Conservation (phyloP, 176 grass and related monocot genomes). For the Triticum monococcum region DNA sequence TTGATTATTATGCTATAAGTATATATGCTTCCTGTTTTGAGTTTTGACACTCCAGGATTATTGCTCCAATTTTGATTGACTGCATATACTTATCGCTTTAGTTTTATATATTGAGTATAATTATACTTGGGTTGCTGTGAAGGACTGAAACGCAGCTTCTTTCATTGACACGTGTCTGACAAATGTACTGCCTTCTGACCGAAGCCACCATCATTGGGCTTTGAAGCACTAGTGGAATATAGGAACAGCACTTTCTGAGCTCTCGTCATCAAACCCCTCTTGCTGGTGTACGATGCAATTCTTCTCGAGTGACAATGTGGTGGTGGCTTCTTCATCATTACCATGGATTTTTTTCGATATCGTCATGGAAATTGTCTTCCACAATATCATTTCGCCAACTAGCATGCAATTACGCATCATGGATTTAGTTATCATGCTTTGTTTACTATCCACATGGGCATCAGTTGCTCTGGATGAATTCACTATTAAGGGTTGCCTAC, state of each 20-base stretch:
- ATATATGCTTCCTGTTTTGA: not conserved
- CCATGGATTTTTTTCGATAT: not conserved
- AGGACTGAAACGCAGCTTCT: not conserved
- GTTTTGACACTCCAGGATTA: not conserved
- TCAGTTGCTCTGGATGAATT: not conserved
- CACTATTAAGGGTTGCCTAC: not conserved
- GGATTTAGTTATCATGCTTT: not conserved
- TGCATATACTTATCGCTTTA: not conserved
- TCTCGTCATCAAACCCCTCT: not conserved
- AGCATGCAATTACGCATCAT: not conserved
- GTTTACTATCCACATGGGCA: not conserved
- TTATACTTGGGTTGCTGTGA: not conserved
- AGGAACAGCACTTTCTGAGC: not conserved
- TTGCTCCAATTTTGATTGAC: not conserved
- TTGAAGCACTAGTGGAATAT: not conserved
- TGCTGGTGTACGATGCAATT: not conserved
- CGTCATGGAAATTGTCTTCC: not conserved
- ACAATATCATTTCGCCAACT: not conserved
- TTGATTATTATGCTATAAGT: not conserved
- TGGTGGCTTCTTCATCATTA: slow-evolving; percentile 12
- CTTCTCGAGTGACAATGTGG: not conserved
- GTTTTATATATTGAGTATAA: not conserved
- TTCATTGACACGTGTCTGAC: not conserved
- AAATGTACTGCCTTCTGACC: slow-evolving; percentile 22
- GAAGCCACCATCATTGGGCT: not conserved